phyloP scores from a whole-genome alignment of 2,329 filamentous ascomycete species.

The Ramularia collo-cygni region DNA sequence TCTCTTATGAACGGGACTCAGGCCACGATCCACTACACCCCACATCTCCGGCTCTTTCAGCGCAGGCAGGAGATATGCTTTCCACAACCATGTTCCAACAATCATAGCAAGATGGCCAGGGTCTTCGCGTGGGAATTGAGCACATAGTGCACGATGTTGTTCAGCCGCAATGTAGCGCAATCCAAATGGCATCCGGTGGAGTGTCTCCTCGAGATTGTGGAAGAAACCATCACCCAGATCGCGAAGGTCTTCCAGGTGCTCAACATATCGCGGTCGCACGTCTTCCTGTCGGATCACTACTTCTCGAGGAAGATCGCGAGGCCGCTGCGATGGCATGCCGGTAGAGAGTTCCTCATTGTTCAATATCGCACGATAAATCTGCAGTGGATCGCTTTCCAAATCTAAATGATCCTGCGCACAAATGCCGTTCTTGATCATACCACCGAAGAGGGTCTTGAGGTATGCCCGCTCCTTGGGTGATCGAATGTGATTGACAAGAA shows the following conservation, averaged over 20 bases:
- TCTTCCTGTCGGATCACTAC: constrained; percentile 93
- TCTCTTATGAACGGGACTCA: constrained; percentile 86
- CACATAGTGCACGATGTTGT: constrained; percentile 69
- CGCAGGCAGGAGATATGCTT: constrained; percentile 84
- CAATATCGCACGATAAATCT: constrained; percentile 91
- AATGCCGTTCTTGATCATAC: constrained; percentile 83
- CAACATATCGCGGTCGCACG: constrained; percentile 85
- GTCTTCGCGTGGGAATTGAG: constrained; percentile 73
- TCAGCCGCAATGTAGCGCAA: constrained; percentile 82
- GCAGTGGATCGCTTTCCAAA: constrained; percentile 92
- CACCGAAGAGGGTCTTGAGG: constrained; percentile 75
- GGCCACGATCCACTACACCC: constrained; percentile 80
- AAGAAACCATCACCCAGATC: constrained; percentile 94
- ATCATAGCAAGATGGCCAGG: constrained; percentile 72
- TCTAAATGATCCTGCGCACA: constrained; percentile 87
- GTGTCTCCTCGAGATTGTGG: constrained; percentile 67
- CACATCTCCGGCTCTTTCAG: constrained; percentile 85
- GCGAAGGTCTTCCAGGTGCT: constrained; percentile 85
- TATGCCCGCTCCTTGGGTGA: constrained; percentile 91
- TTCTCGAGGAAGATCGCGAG: constrained; percentile 79
- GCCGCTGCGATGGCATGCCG: constrained; percentile 71
- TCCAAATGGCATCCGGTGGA: constrained; percentile 88
- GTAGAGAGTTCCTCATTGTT: constrained; percentile 96
- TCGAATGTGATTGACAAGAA: constrained; percentile 79
- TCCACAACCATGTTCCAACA: constrained; percentile 89